Conservation (phyloP, 106 monocot genomes). For the Dendrobium chrysotoxum region DNA sequence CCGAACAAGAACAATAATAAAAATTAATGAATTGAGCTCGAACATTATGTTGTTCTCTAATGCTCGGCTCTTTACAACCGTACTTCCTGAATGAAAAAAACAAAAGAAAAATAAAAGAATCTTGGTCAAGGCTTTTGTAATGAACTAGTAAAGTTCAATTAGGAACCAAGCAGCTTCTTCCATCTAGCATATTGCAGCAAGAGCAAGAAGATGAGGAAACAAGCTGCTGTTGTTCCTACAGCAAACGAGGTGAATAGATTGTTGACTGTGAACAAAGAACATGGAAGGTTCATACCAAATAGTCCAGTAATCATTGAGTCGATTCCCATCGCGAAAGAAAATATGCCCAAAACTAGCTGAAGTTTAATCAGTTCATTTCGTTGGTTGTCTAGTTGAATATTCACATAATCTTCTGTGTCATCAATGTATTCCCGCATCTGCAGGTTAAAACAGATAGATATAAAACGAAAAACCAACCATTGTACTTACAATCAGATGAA, state of each 20-base stretch:
- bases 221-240: slow-evolving; percentile 48
- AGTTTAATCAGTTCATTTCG: slow-evolving; percentile 90
- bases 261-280: slow-evolving; percentile 15
- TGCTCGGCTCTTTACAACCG: not conserved
- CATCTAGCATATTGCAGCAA: slow-evolving; percentile 72
- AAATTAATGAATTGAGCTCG: too few relatives aligned
- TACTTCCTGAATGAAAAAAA: not conserved
- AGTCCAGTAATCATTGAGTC: slow-evolving; percentile 57
- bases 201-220: slow-evolving; percentile 61
- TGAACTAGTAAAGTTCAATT: not conserved
- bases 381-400: slow-evolving; percentile 95
- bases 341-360: slow-evolving; percentile 63
- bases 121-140: not conserved
- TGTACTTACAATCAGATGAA: not conserved
- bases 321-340: slow-evolving; percentile 57
- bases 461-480: not conserved
- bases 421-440: slow-evolving; percentile 93
- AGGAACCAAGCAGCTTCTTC: slow-evolving; percentile 59
- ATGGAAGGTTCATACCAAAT: slow-evolving; percentile 73
- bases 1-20: not conserved
- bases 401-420: slow-evolving; percentile 94
- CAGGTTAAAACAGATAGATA: not conserved
- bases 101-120: not conserved
- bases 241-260: slow-evolving; percentile 60
- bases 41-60: not conserved